Evolutionary conservation across 257 asterid genomes (phyloP).

Genomic region (Jasminum sambac): DNA sequence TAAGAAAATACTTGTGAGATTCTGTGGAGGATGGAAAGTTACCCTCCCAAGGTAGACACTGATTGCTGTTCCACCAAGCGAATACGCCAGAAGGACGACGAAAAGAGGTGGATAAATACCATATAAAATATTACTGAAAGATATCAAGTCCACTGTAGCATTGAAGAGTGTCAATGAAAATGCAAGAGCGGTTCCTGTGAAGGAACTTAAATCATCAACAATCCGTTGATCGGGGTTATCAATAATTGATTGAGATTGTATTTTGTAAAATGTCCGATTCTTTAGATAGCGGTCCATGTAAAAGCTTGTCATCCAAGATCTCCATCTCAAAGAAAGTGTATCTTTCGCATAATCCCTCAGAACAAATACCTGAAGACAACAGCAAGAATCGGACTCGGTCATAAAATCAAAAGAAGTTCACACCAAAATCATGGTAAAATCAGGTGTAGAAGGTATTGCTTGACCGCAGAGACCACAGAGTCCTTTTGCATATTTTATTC

Average conservation of each 20-base stretch:
- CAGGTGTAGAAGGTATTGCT: constrained; percentile 1
- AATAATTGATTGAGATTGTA: constrained; percentile 82
- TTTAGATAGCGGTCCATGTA: constrained; percentile 88
- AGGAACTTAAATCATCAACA: constrained; percentile 90
- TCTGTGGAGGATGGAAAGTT: constrained; percentile 2
- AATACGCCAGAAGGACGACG: constrained; percentile 72
- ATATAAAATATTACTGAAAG: constrained; percentile 84
- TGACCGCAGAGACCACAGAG: not conserved
- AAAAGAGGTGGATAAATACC: constrained; percentile 94
- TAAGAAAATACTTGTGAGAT: not conserved
- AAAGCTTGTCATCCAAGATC: constrained; percentile 90
- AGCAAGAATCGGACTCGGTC: constrained; percentile 11
- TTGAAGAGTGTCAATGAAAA: constrained; percentile 80
- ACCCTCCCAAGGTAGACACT: constrained; percentile 91
- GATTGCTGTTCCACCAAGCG: constrained; percentile 87
- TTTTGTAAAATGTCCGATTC: constrained; percentile 71
- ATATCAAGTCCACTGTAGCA: constrained; percentile 84
- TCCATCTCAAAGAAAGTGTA: constrained; percentile 89
- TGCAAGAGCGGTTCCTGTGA: constrained; percentile 87
- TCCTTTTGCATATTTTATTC: not conserved
- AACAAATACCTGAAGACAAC: constrained; percentile 65
- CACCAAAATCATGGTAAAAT: not conserved
- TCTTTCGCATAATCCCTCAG: constrained; percentile 92
- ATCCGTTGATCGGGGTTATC: constrained; percentile 97
- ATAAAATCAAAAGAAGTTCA: not conserved